A percentile compares a stretch with the other conserved stretches of the same genome.
Conservation (phyloP, 805 yeast genomes). For the Kodamaea neixiangensis region DNA sequence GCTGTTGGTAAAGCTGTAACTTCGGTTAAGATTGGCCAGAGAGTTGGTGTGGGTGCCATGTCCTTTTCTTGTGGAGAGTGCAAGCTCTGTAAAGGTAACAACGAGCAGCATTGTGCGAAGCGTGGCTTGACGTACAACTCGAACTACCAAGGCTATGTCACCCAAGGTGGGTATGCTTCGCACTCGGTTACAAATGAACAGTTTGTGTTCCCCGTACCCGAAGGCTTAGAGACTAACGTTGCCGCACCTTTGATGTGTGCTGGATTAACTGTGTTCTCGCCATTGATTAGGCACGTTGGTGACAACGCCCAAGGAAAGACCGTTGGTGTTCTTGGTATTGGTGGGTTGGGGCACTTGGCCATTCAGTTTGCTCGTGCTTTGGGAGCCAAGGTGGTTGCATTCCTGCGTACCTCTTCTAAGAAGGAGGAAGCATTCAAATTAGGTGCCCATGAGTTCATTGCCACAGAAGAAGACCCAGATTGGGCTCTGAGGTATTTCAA, state of each 20-base stretch:
- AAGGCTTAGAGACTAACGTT: slow-evolving; percentile 35
- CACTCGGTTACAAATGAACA: slow-evolving; percentile 46
- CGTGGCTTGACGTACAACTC: slow-evolving; percentile 53
- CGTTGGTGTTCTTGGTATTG: slow-evolving; percentile 65
- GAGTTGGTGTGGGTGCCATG: slow-evolving; percentile 82
- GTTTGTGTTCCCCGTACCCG: slow-evolving; percentile 52
- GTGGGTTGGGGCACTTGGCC: slow-evolving; percentile 68
- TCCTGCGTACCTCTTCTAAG: slow-evolving; percentile 53
- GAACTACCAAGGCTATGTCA: slow-evolving; percentile 38
- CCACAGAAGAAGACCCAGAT: slow-evolving; percentile 42
- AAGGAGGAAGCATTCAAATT: slow-evolving; percentile 51
- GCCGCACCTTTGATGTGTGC: slow-evolving; percentile 61
- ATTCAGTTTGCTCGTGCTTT: slow-evolving; percentile 59
- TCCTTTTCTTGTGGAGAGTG: slow-evolving; percentile 62
- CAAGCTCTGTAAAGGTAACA: slow-evolving; percentile 44
- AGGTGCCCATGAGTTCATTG: slow-evolving; percentile 57
- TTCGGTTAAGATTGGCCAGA: slow-evolving; percentile 60
- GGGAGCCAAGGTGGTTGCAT: slow-evolving; percentile 63
- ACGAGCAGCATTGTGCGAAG: slow-evolving; percentile 52
- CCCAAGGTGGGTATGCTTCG: slow-evolving; percentile 54
- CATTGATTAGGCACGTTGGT: slow-evolving; percentile 47
- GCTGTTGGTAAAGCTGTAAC: slow-evolving; percentile 57
- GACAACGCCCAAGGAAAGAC: slow-evolving; percentile 33
- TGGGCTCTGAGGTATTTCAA: slow-evolving; percentile 28
- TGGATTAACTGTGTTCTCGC: slow-evolving; percentile 56